Percentiles rank a stretch among this genome's conserved stretches.
These are phyloP conservation scores for Thecaphora thlaspeos DNA, from an alignment of 1,284 basidiomycete genomes.

Conservation along the genomic window DNA sequence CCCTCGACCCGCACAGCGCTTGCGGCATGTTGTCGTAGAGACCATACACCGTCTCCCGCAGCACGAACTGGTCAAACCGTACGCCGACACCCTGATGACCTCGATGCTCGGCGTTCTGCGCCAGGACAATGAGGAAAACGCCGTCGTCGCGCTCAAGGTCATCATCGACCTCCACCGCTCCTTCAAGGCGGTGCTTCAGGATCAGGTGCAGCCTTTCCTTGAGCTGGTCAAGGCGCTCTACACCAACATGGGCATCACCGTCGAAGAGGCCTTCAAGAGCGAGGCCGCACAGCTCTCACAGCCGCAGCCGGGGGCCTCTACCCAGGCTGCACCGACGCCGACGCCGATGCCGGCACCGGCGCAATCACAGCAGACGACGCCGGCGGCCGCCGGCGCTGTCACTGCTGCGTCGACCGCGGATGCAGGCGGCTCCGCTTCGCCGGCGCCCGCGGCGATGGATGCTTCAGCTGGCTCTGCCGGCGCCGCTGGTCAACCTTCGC, in stretches of 20 bases:
- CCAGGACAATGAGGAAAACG: slow-evolving; percentile 95
- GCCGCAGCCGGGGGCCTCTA: slow-evolving; percentile 6
- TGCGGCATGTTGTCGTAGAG: slow-evolving; percentile 63
- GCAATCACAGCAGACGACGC: no score
- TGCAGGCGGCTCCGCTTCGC: not conserved
- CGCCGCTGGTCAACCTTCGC: not conserved
- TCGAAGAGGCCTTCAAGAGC: slow-evolving; percentile 70
- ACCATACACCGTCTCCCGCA: slow-evolving; percentile 78
- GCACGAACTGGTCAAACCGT: slow-evolving; percentile 73
- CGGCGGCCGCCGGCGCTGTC: no score
- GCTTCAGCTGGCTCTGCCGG: not conserved
- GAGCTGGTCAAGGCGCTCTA: slow-evolving; percentile 73
- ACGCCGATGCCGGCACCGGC: slow-evolving; percentile 4
- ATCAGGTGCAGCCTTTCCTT: slow-evolving; percentile 77
- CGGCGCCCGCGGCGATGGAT: slow-evolving; percentile 1
- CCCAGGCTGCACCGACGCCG: slow-evolving; percentile 3
- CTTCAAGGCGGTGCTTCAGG: slow-evolving; percentile 66
- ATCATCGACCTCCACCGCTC: slow-evolving; percentile 70
- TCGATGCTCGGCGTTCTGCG: slow-evolving; percentile 77
- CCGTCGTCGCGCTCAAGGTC: slow-evolving; percentile 84
- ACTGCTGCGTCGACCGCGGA: no score
- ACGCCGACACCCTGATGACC: slow-evolving; percentile 70
- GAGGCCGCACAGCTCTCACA: slow-evolving; percentile 28
- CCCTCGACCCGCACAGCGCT: slow-evolving; percentile 62
- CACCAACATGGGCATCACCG: slow-evolving; percentile 72